Base-by-base conservation (phyloP, 805 yeast species). In the Cyberlindnera euphorbiiphila region DNA sequence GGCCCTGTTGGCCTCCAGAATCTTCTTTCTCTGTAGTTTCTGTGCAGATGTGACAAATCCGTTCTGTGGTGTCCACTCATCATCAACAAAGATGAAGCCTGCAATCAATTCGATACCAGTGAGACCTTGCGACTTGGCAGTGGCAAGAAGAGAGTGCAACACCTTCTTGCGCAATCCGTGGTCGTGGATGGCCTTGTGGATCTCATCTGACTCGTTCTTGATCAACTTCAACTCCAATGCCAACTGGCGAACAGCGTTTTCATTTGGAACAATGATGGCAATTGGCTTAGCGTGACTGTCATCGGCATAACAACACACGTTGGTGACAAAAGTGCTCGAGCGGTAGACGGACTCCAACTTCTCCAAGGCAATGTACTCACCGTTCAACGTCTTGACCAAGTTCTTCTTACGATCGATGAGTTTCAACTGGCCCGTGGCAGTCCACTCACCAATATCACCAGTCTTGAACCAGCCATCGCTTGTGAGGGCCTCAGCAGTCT, bases 11-110 rank as follows among this genome's bases (percentile, higher is more conserved):
- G 80, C 75, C 22, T 71, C 76, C 51, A 86, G 66, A 57, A 93
- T 93, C 70, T 84, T 84, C 71, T 75, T 85, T 71, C 98, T 83
- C 71, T 91, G 96, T 56, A 93, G 74, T 67, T 93, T 93, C 66
- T 89, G 97, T 18, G 98, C 98, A 42, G 94, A 80, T 12, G 98
- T 88, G 40, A 91, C 94, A 49, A 68, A 86, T 1, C 96, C 98
- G 58, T 78, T 85, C 64, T 87, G 93, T 29, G 98, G 98, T 27
- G 98, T 93, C 98, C 98, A 93, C 68, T 93, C 98, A 36, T 79
- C 91, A 48, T 85, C 89, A 41, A 79, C 72, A 43, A 93, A 61
- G 11, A 83, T 87, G 44, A 83, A 71, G 50, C 89, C 95, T 47
- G 76, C 77, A 40, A 93, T 59, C 47, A 91, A 69, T 65, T 93